phyloP scores from a whole-genome alignment of 441 rosid genomes.

The Raphanus hybrid region DNA sequence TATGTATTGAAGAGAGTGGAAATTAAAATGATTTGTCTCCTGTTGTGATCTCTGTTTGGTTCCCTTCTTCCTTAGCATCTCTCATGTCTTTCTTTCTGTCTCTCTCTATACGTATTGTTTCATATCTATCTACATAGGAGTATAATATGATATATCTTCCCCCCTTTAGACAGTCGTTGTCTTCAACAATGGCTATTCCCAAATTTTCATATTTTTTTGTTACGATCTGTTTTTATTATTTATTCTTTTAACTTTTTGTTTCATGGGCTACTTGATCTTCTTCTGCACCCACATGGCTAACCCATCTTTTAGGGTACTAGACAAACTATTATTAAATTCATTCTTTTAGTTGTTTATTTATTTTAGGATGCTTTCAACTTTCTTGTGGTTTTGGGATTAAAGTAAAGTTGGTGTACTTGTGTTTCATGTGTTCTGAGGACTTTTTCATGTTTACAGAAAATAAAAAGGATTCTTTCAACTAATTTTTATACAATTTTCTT shows the following conservation, averaged over 20 bases:
- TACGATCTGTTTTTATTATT: conserved; percentile 28
- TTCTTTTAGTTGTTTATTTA: conserved; percentile 28
- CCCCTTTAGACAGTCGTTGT: conserved; percentile 35
- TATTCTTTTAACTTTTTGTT: conserved; percentile 9
- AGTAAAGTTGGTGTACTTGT: conserved; percentile 18
- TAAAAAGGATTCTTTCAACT: neutral
- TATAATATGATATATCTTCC: conserved; percentile 14
- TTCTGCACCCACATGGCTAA: conserved; percentile 45
- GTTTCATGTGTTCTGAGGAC: conserved; percentile 31
- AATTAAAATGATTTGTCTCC: conserved; percentile 69
- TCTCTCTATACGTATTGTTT: conserved; percentile 19
- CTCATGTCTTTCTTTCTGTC: conserved; percentile 12
- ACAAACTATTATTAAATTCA: conserved; percentile 33
- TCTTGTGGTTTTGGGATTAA: conserved; percentile 31
- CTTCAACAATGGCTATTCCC: conserved; percentile 42
- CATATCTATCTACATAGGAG: neutral
- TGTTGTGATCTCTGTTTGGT: conserved; percentile 64
- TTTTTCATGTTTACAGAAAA: neutral
- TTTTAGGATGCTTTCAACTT: conserved; percentile 24
- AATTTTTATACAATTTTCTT: neutral
- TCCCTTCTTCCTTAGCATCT: conserved; percentile 65
- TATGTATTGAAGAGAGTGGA: conserved; percentile 35
- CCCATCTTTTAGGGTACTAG: conserved; percentile 44
- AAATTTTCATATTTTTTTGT: conserved; percentile 25
- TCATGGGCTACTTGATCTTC: conserved; percentile 37